Evolutionary conservation across 1,284 basidiomycete species (phyloP).

Genomic region (Mycosarcoma mackinlayi): DNA sequence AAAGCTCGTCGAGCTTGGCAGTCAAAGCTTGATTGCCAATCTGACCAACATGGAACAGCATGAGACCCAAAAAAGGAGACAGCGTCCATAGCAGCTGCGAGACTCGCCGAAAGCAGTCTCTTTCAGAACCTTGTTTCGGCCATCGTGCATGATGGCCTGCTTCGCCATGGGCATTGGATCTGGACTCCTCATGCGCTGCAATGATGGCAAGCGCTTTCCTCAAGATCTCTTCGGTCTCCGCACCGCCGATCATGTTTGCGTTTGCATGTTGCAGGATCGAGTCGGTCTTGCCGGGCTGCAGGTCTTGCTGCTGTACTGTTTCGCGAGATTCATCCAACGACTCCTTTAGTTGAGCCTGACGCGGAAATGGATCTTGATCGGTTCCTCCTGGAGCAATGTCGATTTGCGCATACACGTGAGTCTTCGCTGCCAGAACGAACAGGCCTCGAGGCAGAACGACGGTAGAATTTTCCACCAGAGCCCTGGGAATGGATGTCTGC

Average conservation of each 20-base stretch:
- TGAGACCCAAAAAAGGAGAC: no score
- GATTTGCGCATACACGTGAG: conserved; percentile 4
- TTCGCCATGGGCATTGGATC: not conserved
- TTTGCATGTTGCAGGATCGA: not conserved
- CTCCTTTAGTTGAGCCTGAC: not conserved
- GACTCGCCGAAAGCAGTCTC: conserved; percentile 8
- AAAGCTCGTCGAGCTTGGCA: conserved; percentile 29
- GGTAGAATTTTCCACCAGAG: no score
- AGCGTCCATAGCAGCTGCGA: conserved; percentile 42
- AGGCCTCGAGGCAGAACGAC: conserved; percentile 23
- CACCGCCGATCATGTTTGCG: not conserved
- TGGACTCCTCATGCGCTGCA: conserved; percentile 23
- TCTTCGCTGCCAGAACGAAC: conserved; percentile 3
- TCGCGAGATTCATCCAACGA: conserved; percentile 32
- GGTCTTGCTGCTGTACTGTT: conserved; percentile 12
- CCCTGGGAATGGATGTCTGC: no score
- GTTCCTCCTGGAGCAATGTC: not conserved
- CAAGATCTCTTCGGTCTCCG: conserved; percentile 15
- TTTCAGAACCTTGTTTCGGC: not conserved
- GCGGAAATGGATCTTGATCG: not conserved
- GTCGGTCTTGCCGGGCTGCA: not conserved
- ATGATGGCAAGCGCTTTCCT: conserved; percentile 35
- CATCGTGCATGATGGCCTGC: not conserved
- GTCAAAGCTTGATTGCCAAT: conserved; percentile 18
- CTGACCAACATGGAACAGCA: conserved; percentile 39